Evolutionary conservation across 345 rosid species (phyloP), one percentile per base, ranked within the genome.

Genomic region (Eucalyptus globulus): DNA sequence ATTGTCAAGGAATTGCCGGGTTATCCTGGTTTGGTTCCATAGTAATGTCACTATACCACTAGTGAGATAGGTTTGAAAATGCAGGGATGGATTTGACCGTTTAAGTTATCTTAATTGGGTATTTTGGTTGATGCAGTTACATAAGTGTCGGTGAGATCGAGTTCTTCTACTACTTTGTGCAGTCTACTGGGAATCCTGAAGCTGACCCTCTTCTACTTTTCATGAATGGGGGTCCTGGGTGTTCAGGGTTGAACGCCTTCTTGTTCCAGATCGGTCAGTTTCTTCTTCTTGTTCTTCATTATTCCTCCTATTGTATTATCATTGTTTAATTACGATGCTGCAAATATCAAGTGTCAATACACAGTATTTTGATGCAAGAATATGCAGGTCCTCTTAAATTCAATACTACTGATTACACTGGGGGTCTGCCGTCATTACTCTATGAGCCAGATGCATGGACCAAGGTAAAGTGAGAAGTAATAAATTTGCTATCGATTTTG

Each of bases 371-470:
- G 44, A 72, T 37, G 26, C 1, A 5, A 16, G 26, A 1, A 34
- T 34, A 34, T 72, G 81, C 45, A 92, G 93, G 93, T 4, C 93
- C 93, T 0, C 88, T 91, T 76, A 47, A 54, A 49, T 87, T 92
- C 80, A 86, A 91, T 31, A 9, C 86, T 14, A 86, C 62, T 14
- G 89, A 88, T 16, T 90, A 89, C 85, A 83, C 85, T 8, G 90
- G 92, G 22, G 91, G 90, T 26, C n/a, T 89, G 16, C 92, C 91
- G 3, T 62, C 65, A 26, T 80, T 89, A 83, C 80, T 90, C 6
- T 56, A 88, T n/a, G 90, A 89, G 47, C 54, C 85, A 22, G 7
- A 50, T 72, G n/a, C 81, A 2, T 72, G 81, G 81, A 72, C 26
- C 2, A 34, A 34, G 81, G 45, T 34, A 72, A 37, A 72, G 44